Conservation (phyloP, 768 basidiomycete species). For the Amanita fuliginea region DNA sequence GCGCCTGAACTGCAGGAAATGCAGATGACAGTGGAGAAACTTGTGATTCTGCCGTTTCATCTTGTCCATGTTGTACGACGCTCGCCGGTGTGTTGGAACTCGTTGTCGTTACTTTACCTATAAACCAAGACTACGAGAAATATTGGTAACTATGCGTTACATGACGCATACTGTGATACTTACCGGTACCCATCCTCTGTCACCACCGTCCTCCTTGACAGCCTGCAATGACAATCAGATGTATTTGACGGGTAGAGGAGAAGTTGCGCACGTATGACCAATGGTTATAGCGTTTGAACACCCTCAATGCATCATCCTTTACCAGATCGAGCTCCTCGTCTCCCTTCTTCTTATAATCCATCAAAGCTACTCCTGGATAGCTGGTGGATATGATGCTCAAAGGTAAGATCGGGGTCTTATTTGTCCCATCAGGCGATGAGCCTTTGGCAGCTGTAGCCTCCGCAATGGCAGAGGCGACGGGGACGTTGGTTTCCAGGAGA, state of each 20-base stretch:
- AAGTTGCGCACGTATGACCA: constrained; percentile 73
- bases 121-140: constrained; percentile 73
- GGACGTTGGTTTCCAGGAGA: constrained; percentile 84
- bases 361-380: constrained; percentile 91
- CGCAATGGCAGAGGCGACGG: constrained; percentile 79
- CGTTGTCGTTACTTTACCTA: constrained; percentile 58
- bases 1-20: constrained; percentile 46
- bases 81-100: constrained; percentile 31
- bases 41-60: constrained; percentile 36
- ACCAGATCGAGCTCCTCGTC: constrained; percentile 84
- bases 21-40: constrained; percentile 79
- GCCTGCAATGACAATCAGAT: constrained; percentile 35
- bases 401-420: constrained; percentile 78
- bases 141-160: constrained; percentile 3
- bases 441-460: constrained; percentile 64
- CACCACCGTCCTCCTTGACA: constrained; percentile 87
- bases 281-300: constrained; percentile 97
- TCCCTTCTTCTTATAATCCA: constrained; percentile 93
- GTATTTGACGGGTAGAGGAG: constrained; percentile 5
- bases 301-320: constrained; percentile 82
- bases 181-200: constrained; percentile 94
- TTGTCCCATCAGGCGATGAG: constrained; percentile 24
- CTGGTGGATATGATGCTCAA: constrained; percentile 92
- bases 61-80: constrained; percentile 19
- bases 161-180: constrained; percentile 15